Percentiles rank a stretch among this genome's conserved stretches.
phyloP scores from a whole-genome alignment of 768 basidiomycete genomes.

The Pholiota molesta region DNA sequence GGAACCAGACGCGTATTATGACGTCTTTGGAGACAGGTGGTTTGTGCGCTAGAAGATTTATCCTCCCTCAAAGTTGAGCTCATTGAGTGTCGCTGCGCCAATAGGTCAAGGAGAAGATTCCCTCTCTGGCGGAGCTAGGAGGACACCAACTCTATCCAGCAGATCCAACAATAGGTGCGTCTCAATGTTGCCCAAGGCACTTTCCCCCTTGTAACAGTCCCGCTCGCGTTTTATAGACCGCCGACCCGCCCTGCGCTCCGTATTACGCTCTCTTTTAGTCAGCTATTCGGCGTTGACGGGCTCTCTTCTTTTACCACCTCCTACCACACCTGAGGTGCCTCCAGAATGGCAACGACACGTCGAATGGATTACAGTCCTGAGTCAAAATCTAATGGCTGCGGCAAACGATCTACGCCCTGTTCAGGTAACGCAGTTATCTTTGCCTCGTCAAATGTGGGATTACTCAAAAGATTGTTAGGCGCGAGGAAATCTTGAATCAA shows the following conservation, averaged over 20 bases:
- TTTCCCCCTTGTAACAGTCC: neutral
- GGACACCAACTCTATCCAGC: constrained; percentile 80
- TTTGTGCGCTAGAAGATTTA: constrained; percentile 60
- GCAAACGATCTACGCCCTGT: constrained; percentile 90
- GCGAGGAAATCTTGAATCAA: constrained; percentile 74
- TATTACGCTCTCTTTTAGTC: constrained; percentile 78
- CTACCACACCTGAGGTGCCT: constrained; percentile 42
- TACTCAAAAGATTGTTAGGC: constrained; percentile 48
- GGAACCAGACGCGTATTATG: constrained; percentile 72
- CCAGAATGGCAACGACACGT: constrained; percentile 78
- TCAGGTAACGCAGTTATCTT: constrained; percentile 50
- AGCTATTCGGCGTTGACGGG: constrained; percentile 77
- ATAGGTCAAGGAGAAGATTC: constrained; percentile 82
- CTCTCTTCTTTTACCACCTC: constrained; percentile 67
- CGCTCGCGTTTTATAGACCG: constrained; percentile 53
- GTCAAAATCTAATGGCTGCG: constrained; percentile 87
- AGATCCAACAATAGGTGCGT: constrained; percentile 68
- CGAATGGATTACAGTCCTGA: constrained; percentile 81
- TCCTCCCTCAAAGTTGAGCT: neutral
- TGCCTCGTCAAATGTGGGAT: neutral
- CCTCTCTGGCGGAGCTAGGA: constrained; percentile 80
- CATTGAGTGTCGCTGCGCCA: constrained; percentile 8
- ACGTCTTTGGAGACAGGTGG: constrained; percentile 88
- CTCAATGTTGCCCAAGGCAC: neutral
- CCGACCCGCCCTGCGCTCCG: constrained; percentile 69